phyloP scores from a whole-genome alignment of 148 eudicot species.

The Rhododendron griersonianum region DNA sequence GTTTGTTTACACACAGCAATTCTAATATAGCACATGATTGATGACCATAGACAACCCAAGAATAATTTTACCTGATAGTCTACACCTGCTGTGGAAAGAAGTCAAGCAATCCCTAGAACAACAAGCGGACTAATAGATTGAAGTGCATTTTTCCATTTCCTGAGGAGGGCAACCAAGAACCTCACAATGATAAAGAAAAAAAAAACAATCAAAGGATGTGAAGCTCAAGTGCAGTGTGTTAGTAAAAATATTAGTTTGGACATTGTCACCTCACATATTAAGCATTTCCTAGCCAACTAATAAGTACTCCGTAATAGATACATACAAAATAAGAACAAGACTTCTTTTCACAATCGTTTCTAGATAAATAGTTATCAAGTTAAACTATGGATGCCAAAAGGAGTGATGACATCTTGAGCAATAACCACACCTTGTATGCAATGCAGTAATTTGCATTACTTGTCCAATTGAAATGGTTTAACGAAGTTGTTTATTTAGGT shows the following conservation, averaged over 20 bases:
- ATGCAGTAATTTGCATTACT: neutral
- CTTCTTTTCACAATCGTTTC: neutral
- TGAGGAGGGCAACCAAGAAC: conserved; percentile 19
- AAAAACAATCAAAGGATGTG: neutral
- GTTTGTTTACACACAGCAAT: neutral
- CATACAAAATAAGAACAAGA: neutral
- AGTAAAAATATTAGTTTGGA: neutral
- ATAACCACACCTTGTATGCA: neutral
- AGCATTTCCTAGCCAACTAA: neutral
- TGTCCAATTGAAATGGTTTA: neutral
- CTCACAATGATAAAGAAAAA: neutral
- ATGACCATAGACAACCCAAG: neutral
- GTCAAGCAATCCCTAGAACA: conserved; percentile 75
- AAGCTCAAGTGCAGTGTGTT: neutral
- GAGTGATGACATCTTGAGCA: neutral
- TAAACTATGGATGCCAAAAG: neutral
- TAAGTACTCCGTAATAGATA: neutral
- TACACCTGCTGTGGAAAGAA: conserved; percentile 65
- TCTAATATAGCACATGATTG: neutral
- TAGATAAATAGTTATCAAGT: neutral
- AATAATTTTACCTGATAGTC: conserved; percentile 73
- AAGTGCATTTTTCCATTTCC: conserved; percentile 58
- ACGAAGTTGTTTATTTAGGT: neutral
- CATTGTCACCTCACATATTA: neutral
- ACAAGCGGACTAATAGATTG: conserved; percentile 68